Evolutionary conservation across 202 grass and related monocot genomes (phyloP).

Genomic region (Brachypodium distachyon): DNA sequence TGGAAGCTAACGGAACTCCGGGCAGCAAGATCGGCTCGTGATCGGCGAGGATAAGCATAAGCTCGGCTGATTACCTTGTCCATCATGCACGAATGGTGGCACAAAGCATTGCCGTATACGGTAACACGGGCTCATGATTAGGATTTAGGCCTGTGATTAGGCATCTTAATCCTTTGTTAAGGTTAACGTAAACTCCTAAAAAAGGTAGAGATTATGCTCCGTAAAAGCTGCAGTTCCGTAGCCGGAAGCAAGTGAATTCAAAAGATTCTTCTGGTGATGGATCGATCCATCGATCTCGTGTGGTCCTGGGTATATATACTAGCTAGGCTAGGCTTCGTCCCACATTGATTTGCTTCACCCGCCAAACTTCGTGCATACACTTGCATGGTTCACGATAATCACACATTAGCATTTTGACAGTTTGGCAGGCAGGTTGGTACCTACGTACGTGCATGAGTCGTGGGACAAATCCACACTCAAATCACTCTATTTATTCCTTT

Average conservation of each 20-base stretch:
- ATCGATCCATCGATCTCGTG: neutral
- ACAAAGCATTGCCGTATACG: constrained; percentile 22
- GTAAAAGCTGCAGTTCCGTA: constrained; percentile 39
- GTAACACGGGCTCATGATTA: neutral
- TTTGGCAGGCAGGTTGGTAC: constrained; percentile 23
- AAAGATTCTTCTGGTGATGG: constrained; percentile 57
- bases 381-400: constrained; percentile 13
- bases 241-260: constrained; percentile 47
- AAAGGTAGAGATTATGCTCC: constrained; percentile 10
- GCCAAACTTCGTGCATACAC: constrained; percentile 19
- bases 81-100: neutral
- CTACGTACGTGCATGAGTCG: neutral
- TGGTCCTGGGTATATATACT: neutral
- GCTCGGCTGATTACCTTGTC: no score
- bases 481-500: constrained; percentile 44
- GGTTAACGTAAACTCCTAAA: neutral
- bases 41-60: no score
- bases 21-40: no score
- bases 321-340: neutral
- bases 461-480: constrained; percentile 44
- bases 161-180: neutral
- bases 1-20: no score
- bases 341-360: constrained; percentile 24
- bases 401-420: neutral
- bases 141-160: constrained; percentile 16